Conservation (phyloP, 305 asterid species). For the Coffea humblotiana region DNA sequence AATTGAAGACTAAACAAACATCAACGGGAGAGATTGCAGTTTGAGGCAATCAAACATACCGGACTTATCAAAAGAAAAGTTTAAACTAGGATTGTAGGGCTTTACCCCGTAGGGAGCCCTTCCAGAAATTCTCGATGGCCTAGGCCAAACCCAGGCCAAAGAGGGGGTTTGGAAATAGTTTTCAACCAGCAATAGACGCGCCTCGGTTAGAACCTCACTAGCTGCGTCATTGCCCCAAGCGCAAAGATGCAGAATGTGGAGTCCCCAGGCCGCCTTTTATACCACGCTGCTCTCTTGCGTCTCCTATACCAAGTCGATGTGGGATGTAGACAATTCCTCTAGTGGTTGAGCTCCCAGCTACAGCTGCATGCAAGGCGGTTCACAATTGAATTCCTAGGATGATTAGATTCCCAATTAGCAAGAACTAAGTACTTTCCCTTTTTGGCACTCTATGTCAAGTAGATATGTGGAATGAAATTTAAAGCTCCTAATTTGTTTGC, state of each 20-base stretch:
- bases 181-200: constrained; percentile 57
- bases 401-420: too few species aligned
- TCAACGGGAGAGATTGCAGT: too few species aligned
- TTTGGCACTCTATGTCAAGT: too few species aligned
- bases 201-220: constrained; percentile 54
- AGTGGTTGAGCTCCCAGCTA: too few species aligned
- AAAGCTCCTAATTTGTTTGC: too few species aligned
- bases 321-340: not conserved
- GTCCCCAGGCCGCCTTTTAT: not conserved
- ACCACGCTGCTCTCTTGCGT: not conserved
- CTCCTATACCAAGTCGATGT: not conserved
- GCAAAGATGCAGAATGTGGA: constrained; percentile 4
- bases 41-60: too few species aligned
- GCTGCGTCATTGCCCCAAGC: constrained; percentile 56
- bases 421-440: too few species aligned
- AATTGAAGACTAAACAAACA: too few species aligned
- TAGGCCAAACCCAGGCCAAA: constrained; percentile 26
- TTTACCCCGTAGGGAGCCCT: constrained; percentile 44
- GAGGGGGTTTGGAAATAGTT: constrained; percentile 53
- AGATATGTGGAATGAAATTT: too few species aligned
- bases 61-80: too few species aligned
- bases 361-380: not conserved
- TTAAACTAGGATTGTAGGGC: constrained; percentile 8
- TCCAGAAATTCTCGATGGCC: constrained; percentile 55
- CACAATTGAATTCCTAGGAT: too few species aligned